Evolutionary conservation across 1,284 basidiomycete species (phyloP).

Genomic region (Tilletiopsis washingtonensis): DNA sequence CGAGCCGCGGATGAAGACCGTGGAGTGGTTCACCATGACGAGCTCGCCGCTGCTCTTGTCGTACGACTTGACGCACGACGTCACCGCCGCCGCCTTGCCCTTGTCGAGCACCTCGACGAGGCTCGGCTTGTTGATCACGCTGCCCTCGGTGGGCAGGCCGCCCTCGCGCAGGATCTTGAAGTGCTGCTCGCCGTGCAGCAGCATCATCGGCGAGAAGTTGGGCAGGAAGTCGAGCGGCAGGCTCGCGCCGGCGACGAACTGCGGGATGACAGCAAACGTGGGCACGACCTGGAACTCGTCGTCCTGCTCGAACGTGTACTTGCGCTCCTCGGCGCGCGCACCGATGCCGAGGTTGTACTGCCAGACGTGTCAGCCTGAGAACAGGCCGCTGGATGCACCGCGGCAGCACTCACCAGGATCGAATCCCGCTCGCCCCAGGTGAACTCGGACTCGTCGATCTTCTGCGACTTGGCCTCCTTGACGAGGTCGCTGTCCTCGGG

Average conservation of each 20-base stretch:
- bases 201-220: constrained; percentile 86
- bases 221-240: constrained; percentile 73
- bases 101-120: constrained; percentile 66
- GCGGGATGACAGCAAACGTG: constrained; percentile 94
- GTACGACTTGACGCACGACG: constrained; percentile 21
- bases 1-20: constrained; percentile 83
- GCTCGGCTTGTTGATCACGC: constrained; percentile 69
- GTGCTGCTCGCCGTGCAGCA: constrained; percentile 94
- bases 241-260: constrained; percentile 54
- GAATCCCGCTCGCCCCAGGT: constrained; percentile 81
- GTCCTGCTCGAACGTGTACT: constrained; percentile 83
- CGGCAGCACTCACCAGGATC: too few species aligned
- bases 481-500: constrained; percentile 78
- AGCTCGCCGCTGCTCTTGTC: constrained; percentile 59
- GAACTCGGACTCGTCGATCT: constrained; percentile 30
- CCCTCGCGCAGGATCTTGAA: constrained; percentile 62
- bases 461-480: constrained; percentile 67
- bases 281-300: constrained; percentile 79
- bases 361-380: too few species aligned
- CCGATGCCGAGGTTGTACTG: constrained; percentile 93
- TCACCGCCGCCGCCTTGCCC: constrained; percentile 39
- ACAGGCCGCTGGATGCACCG: too few species aligned
- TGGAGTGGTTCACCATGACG: constrained; percentile 87
- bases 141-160: constrained; percentile 66
- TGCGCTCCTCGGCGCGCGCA: constrained; percentile 83